Evolutionary conservation across 352 stramenopile genomes (phyloP), one percentile per base, ranked within the genome.

Genomic region (Aphanomyces invadans): DNA sequence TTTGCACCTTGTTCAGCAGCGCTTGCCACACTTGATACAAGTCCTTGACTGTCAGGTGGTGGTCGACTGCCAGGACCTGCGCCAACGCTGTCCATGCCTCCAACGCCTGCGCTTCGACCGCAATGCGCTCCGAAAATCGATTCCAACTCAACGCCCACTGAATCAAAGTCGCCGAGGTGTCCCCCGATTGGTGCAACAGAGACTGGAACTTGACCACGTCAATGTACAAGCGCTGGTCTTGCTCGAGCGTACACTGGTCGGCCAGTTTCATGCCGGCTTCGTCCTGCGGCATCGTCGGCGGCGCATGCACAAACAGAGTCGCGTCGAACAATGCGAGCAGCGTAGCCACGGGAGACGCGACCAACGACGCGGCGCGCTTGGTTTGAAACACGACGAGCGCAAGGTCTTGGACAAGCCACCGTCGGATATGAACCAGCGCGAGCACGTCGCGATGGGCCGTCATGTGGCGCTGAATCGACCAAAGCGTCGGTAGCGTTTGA

Each of bases 141-240:
- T 94, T 94, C 85, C 85, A 94, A 45, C 87, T 75, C 28, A 92
- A 77, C 7, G 85, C 81, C 85, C 85, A 94, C 63, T 87, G 76
- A 29, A 94, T 65, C 54, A 90, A 77, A 49, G 73, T 57, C 32
- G 87, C 70, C 32, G 59, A 32, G 10, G 38, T 11, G n/a, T 21
- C 46, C 19, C 31, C 32, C 11, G 19, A 45, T 7, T 49, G 59
- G 2, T 62, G n/a, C 19, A 66, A 26, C 21, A 57, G 25, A 29
- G 44, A 26, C n/a, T 39, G 39, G n/a, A 67, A 59, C 19, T 49
- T 39, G n/a, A 49, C 71, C 25, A 87, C 65, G 68, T 94, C 83
- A n/a, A 94, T 70, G 38, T 90, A 89, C 55, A 94, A 26, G n/a
- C 38, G 55, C 19, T 32, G 31, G 39, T 64, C 36, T 21, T 64